Evolutionary conservation across 1,284 basidiomycete species (phyloP).

Genomic region (Mycena citricolor): DNA sequence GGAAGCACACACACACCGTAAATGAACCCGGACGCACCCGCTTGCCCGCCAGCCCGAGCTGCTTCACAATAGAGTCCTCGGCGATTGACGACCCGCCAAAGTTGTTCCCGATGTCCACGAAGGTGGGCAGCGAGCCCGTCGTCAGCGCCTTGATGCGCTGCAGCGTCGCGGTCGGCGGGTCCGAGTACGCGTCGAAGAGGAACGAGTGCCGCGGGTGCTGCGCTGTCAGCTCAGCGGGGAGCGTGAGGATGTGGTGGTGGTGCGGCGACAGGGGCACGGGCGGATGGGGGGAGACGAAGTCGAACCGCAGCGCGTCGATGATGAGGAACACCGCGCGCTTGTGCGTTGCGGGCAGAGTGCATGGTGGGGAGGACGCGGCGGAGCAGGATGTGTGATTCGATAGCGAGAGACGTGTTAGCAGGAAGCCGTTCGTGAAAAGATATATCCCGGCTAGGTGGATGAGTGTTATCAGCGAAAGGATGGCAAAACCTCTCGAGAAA

Average conservation of each 20-base stretch:
- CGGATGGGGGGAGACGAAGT: constrained; percentile 83
- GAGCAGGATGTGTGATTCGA: constrained; percentile 55
- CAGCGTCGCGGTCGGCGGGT: constrained; percentile 94
- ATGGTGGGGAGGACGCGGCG: constrained; percentile 41
- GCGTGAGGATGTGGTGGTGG: constrained; percentile 81
- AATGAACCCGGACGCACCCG: constrained; percentile 43
- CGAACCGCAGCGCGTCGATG: constrained; percentile 92
- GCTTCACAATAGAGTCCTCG: constrained; percentile 84
- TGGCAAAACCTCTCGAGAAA: constrained; percentile 25
- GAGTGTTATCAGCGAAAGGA: constrained; percentile 61
- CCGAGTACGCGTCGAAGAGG: constrained; percentile 86
- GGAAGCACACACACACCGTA: not conserved
- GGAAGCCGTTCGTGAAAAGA: constrained; percentile 87
- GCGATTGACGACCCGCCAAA: constrained; percentile 85
- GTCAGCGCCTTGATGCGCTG: constrained; percentile 96
- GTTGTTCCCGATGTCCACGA: constrained; percentile 91
- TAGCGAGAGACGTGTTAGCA: constrained; percentile 81
- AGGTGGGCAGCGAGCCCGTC: constrained; percentile 94
- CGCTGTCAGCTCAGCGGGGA: constrained; percentile 73
- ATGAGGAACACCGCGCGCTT: constrained; percentile 82
- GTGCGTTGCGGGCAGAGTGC: constrained; percentile 64
- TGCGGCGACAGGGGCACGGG: constrained; percentile 61
- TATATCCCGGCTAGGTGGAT: constrained; percentile 66
- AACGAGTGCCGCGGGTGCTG: constrained; percentile 71
- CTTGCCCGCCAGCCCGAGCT: constrained; percentile 54